These are phyloP conservation scores for Calamus simplicifolius DNA, from an alignment of 176 grass and related monocot species.

Conservation along the genomic window DNA sequence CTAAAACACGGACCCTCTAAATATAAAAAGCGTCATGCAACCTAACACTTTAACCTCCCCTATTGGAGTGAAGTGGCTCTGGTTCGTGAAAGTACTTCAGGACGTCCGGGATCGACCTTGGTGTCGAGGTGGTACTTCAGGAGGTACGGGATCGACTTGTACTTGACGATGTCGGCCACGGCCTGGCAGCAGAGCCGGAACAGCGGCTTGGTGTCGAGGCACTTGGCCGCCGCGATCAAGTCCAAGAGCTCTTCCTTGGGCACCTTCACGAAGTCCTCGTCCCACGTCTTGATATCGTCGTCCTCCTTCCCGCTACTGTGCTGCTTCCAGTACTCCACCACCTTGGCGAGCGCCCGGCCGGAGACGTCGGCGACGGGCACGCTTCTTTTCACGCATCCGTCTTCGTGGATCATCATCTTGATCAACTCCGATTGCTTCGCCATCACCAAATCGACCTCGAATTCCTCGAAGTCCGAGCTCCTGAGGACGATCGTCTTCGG, in stretches of 20 bases:
- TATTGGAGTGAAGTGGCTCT: slow-evolving; percentile 6
- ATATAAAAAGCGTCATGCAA: too few relatives aligned
- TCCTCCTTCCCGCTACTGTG: neutral
- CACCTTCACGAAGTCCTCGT: slow-evolving; percentile 1
- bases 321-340: slow-evolving; percentile 15
- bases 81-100: slow-evolving; percentile 1
- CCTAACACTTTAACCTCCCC: too few relatives aligned
- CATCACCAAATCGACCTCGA: neutral
- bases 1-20: too few relatives aligned
- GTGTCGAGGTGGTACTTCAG: too few relatives aligned
- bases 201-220: too few relatives aligned
- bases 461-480: slow-evolving; percentile 7
- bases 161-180: slow-evolving; percentile 2
- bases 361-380: neutral
- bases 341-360: neutral
- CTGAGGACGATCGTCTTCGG: neutral
- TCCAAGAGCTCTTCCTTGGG: neutral
- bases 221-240: neutral
- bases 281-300: neutral
- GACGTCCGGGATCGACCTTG: too few relatives aligned
- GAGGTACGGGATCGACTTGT: neutral
- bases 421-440: slow-evolving; percentile 11
- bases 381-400: neutral
- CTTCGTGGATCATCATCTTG: neutral
- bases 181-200: too few relatives aligned